A percentile compares a stretch with the other conserved stretches of the same genome.
These are phyloP conservation scores for Steccherinum ochraceum DNA, from an alignment of 768 basidiomycete species.

Conservation along the genomic window DNA sequence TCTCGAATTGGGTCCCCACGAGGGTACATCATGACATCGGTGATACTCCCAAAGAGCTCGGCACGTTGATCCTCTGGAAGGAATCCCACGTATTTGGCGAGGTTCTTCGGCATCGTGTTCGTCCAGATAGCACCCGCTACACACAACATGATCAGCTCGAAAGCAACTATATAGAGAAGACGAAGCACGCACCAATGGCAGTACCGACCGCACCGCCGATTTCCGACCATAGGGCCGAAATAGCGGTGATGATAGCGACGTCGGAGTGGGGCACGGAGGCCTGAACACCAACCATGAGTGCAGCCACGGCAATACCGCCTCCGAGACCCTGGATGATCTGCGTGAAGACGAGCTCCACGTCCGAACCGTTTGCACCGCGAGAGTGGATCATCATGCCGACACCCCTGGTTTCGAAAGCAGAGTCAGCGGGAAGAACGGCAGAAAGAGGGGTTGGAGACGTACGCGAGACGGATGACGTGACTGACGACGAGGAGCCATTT, in stretches of 20 bases:
- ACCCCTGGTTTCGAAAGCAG: conserved; percentile 10
- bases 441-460: conserved; percentile 2
- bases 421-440: neutral
- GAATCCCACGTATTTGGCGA: conserved; percentile 49
- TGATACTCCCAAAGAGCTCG: conserved; percentile 50
- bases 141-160: conserved; percentile 10
- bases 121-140: conserved; percentile 59
- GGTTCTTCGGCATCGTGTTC: conserved; percentile 55
- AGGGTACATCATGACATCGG: conserved; percentile 39
- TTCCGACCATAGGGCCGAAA: conserved; percentile 43
- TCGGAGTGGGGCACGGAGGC: conserved; percentile 43
- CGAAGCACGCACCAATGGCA: conserved; percentile 28
- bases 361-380: conserved; percentile 15
- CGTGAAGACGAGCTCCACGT: conserved; percentile 35
- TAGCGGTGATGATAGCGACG: conserved; percentile 39
- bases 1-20: conserved; percentile 53
- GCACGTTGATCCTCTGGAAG: conserved; percentile 36
- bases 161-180: neutral
- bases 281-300: conserved; percentile 38
- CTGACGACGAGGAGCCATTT: conserved; percentile 26
- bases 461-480: conserved; percentile 22
- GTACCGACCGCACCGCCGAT: conserved; percentile 39
- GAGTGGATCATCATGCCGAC: conserved; percentile 24
- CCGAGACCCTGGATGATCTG: conserved; percentile 46
- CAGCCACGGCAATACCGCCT: conserved; percentile 42